phyloP scores from a whole-genome alignment of 2,329 filamentous ascomycete genomes.

The Colletotrichum lentis region DNA sequence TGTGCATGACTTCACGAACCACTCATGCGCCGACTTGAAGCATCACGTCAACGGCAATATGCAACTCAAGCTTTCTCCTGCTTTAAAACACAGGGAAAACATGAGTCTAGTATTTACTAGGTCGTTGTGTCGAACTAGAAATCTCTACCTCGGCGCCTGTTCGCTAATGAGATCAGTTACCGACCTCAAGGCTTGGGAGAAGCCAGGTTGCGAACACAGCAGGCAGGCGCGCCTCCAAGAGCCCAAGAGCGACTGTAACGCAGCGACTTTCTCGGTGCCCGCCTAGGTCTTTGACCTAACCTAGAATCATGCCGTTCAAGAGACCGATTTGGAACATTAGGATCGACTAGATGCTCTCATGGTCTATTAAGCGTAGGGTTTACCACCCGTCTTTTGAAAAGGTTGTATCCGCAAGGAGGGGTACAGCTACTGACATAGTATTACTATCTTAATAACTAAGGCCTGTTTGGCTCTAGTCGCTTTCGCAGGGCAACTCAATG shows the following conservation, averaged over 20 bases:
- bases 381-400: not conserved
- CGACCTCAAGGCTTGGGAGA: not conserved
- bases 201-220: not conserved
- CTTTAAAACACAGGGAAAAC: slow-evolving; percentile 1
- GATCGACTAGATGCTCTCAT: slow-evolving; percentile 1
- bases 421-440: not conserved
- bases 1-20: slow-evolving; percentile 3
- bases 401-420: not conserved
- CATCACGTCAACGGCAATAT: not conserved
- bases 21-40: not conserved
- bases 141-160: slow-evolving; percentile 3
- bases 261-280: slow-evolving; percentile 4
- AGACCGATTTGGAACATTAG: slow-evolving; percentile 5
- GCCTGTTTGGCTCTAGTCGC: not conserved
- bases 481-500: not conserved
- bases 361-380: slow-evolving; percentile 4
- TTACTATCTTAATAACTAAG: not conserved
- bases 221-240: not conserved
- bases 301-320: not conserved
- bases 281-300: not conserved
- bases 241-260: slow-evolving; percentile 7
- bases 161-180: slow-evolving; percentile 8
- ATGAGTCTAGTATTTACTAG: not conserved
- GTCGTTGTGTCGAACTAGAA: not conserved
- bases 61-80: not conserved